Conservation (phyloP, 306 rosid species). For the Herpetospermum pedunculosum region DNA sequence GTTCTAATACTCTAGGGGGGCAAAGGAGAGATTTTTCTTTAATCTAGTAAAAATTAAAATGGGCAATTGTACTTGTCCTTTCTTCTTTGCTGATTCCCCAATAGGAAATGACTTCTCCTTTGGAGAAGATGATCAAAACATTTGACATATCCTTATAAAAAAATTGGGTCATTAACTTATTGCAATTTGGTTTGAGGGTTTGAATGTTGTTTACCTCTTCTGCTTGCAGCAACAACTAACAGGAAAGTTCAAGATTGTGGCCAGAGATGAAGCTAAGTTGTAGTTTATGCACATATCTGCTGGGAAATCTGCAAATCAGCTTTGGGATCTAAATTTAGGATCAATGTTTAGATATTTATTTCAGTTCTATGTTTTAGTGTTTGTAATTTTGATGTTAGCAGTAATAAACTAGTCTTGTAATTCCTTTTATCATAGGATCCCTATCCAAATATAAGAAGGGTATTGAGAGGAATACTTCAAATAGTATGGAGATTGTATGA, state of each 20-base stretch:
- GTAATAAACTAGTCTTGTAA: neutral
- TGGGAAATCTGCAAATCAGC: neutral
- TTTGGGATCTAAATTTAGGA: neutral
- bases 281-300: neutral
- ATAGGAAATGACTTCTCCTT: neutral
- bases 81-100: neutral
- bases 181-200: neutral
- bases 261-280: slow-evolving; percentile 26
- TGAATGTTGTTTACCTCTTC: neutral
- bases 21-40: too few relatives aligned
- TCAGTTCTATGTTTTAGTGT: neutral
- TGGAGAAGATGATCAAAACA: neutral
- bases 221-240: slow-evolving; percentile 72
- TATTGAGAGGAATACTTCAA: neutral
- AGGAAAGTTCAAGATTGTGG: slow-evolving; percentile 82
- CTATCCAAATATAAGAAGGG: neutral
- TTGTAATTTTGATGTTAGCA: neutral
- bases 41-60: too few relatives aligned
- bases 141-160: neutral
- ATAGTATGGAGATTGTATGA: too few relatives aligned
- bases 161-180: neutral
- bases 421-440: neutral
- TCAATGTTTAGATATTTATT: neutral
- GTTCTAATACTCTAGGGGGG: too few relatives aligned
- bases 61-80: neutral